Base-by-base conservation (phyloP, 805 yeast genomes). In the Wickerhamomyces sydowiorum region DNA sequence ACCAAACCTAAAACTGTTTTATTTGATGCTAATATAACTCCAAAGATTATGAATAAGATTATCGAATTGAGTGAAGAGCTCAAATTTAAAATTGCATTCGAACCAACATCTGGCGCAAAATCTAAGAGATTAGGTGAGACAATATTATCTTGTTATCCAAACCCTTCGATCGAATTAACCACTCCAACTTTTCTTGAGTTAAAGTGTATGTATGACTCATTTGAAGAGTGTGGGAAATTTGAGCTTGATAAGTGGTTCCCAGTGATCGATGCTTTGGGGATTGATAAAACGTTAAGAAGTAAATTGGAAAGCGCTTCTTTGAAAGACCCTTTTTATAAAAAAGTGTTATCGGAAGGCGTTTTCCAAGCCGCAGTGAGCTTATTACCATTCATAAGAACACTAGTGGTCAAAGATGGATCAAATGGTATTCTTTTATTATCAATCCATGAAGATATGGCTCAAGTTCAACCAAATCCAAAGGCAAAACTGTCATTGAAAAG, bases 21-120 rank as follows among this genome's bases (percentile, higher is more conserved):
- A 5, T 56, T 82, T 36, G 96, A 88, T 57, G 80, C 87, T 34
- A 88, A 88, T 54, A 60, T 88, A 4, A 72, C 82, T 2, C 47
- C 59, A 0, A 59, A 59, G 2, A 65, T 72, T 14, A 62, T 74
- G 48, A 52, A 59, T 27, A 59, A 59, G 7, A 62, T 81, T 0
- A 46, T 67, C 12, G 36, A 41, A 21, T 41, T 34, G 39, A 73
- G 17, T 52, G 54, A 6, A 31, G 10, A 41, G 47, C 1, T 40
- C 41, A 23, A 54, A 46, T 30, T 60, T 65, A 10, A 60, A 56
- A 9, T 66, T 73, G 64, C 83, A 1, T 69, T 81, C 44, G 96
- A 88, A 49, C 96, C 96, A 4, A 88, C 96, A 0, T 82, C 93
- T 1, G 69, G 66, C 1, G 69, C 77, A 3, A 88, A 87, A 54